A percentile compares a stretch with the other conserved stretches of the same genome.
phyloP scores from a whole-genome alignment of 2,329 filamentous ascomycete species.

The Aureobasidium sp. region DNA sequence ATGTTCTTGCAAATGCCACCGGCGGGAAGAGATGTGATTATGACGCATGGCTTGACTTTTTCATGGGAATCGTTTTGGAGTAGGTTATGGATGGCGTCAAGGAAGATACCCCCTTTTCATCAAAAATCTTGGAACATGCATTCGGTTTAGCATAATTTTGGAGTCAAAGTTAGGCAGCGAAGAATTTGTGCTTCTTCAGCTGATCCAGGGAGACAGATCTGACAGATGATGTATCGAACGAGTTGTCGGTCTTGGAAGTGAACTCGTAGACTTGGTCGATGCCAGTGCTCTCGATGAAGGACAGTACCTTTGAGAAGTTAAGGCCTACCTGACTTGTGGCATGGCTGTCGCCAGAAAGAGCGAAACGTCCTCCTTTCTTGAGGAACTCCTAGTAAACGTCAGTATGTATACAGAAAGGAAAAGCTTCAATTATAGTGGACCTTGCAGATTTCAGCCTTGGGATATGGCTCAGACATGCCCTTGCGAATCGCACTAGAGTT shows the following conservation, averaged over 20 bases:
- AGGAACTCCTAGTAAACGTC: conserved; percentile 55
- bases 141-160: not conserved
- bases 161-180: not conserved
- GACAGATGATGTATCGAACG: conserved; percentile 1
- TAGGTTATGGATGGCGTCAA: conserved; percentile 6
- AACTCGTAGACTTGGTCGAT: conserved; percentile 48
- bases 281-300: conserved; percentile 59
- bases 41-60: conserved; percentile 18
- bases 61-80: conserved; percentile 16
- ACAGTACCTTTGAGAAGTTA: conserved; percentile 64
- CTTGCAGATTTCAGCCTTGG: conserved; percentile 67
- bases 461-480: conserved; percentile 85
- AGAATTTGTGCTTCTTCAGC: conserved; percentile 9
- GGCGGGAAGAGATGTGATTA: conserved; percentile 13
- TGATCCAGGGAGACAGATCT: conserved; percentile 1
- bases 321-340: conserved; percentile 78
- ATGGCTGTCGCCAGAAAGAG: conserved; percentile 92
- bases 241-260: conserved; percentile 7
- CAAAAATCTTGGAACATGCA: not conserved
- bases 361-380: conserved; percentile 67
- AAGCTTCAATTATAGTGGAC: conserved; percentile 32
- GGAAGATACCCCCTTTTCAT: conserved; percentile 3
- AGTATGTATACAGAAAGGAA: conserved; percentile 11
- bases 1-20: conserved; percentile 16
- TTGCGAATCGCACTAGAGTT: conserved; percentile 85